Evolutionary conservation across 1,284 basidiomycete species (phyloP).

Genomic region (Tilletiaria anomala): DNA sequence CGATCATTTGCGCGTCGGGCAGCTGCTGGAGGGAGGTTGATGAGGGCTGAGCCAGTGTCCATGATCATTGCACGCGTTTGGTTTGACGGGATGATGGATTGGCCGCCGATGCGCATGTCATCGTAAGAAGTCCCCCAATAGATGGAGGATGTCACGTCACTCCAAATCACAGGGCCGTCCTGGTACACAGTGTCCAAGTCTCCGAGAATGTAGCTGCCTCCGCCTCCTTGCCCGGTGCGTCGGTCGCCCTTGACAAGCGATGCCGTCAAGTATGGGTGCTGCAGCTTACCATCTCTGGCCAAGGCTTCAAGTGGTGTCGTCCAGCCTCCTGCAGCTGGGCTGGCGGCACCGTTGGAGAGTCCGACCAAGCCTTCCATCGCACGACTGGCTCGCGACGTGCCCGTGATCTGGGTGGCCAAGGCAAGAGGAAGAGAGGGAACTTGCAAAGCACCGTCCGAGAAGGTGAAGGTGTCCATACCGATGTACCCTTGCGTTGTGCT

Average conservation of each 20-base stretch:
- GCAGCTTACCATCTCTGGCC: constrained; percentile 12
- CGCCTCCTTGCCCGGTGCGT: constrained; percentile 17
- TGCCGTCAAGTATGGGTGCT: constrained; percentile 17
- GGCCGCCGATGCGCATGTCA: constrained; percentile 13
- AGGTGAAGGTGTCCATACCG: constrained; percentile 18
- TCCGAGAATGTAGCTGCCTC: constrained; percentile 23
- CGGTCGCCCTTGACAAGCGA: constrained; percentile 21
- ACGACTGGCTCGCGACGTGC: constrained; percentile 12
- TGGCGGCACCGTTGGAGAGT: constrained; percentile 10
- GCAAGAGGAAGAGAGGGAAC: constrained; percentile 12
- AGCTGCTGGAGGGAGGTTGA: constrained; percentile 13
- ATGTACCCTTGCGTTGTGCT: constrained; percentile 14
- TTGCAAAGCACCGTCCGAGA: constrained; percentile 9
- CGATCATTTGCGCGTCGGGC: constrained; percentile 13
- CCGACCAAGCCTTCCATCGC: constrained; percentile 25
- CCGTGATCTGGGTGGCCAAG: constrained; percentile 12
- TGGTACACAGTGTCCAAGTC: constrained; percentile 13
- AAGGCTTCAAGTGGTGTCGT: constrained; percentile 21
- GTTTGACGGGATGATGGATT: constrained; percentile 7
- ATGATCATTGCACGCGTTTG: constrained; percentile 10
- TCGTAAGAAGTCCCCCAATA: constrained; percentile 20
- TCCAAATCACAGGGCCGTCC: constrained; percentile 15
- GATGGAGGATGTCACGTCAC: constrained; percentile 9
- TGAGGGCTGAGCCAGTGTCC: constrained; percentile 20
- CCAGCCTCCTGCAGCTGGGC: constrained; percentile 15